Evolutionary conservation across 495 filamentous ascomycete species (phyloP).

Genomic region (Hypoxylon crocopeplum): DNA sequence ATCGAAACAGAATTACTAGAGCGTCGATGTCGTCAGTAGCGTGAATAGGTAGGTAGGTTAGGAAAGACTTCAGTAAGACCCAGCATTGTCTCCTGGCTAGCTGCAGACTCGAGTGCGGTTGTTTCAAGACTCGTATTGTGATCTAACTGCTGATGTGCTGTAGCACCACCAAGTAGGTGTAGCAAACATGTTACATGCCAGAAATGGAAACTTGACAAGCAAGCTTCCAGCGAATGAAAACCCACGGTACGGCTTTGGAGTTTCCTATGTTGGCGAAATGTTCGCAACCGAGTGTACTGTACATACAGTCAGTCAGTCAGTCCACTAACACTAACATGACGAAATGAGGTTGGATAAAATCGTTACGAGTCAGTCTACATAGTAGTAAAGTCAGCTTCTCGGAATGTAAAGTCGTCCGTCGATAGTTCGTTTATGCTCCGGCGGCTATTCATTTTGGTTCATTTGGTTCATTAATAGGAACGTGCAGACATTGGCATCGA

Average conservation of each 20-base stretch:
- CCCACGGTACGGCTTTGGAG: constrained; percentile 12
- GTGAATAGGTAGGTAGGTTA: constrained; percentile 9
- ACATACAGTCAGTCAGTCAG: not conserved
- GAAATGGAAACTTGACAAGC: constrained; percentile 26
- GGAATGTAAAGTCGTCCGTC: constrained; percentile 10
- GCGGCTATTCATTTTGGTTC: not conserved
- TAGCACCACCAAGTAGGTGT: constrained; percentile 1
- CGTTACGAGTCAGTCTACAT: too few species aligned
- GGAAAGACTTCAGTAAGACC: constrained; percentile 14
- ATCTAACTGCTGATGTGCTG: constrained; percentile 8
- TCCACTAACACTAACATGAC: not conserved
- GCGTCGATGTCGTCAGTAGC: too few species aligned
- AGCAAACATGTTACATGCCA: constrained; percentile 39
- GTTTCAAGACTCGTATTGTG: constrained; percentile 30
- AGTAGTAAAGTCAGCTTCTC: constrained; percentile 6
- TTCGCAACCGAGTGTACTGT: constrained; percentile 3
- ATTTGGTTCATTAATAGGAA: not conserved
- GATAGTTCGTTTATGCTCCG: not conserved
- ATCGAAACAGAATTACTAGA: too few species aligned
- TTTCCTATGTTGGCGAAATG: constrained; percentile 32
- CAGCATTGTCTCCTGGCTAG: constrained; percentile 17
- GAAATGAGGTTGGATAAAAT: not conserved
- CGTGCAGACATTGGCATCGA: too few species aligned
- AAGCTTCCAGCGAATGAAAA: constrained; percentile 27
- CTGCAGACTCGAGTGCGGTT: constrained; percentile 22